These are phyloP conservation scores for Aspergillus luchuensis DNA, from an alignment of 2,329 filamentous ascomycete species.

Conservation along the genomic window DNA sequence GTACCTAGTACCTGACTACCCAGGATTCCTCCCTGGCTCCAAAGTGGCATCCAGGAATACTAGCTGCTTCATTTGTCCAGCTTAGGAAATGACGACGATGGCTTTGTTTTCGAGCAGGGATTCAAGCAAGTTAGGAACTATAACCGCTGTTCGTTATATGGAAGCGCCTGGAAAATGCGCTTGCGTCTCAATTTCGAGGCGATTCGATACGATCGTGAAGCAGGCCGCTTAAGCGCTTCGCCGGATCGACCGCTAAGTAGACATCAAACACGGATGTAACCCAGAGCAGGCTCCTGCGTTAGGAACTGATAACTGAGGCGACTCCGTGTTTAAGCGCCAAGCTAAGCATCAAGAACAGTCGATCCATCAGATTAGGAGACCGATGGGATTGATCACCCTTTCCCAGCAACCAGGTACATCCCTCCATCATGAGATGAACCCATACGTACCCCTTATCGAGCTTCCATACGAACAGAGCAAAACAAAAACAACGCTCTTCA, in stretches of 20 bases:
- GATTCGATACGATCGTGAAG: neutral
- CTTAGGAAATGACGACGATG: slow-evolving; percentile 3
- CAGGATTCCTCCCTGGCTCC: neutral
- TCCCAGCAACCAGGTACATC: neutral
- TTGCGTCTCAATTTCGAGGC: neutral
- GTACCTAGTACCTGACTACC: neutral
- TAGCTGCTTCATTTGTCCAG: neutral
- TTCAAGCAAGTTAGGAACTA: neutral
- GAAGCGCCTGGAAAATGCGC: neutral
- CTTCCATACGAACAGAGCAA: neutral
- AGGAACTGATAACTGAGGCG: neutral
- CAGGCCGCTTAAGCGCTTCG: slow-evolving; percentile 1
- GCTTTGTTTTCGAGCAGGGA: neutral
- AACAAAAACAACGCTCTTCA: neutral
- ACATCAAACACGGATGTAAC: slow-evolving; percentile 1
- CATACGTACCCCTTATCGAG: neutral
- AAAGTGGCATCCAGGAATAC: neutral
- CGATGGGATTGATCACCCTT: neutral
- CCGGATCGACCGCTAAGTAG: slow-evolving; percentile 1
- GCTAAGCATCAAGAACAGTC: slow-evolving; percentile 3
- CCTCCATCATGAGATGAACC: neutral
- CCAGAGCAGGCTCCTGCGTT: slow-evolving; percentile 1
- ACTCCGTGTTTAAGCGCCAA: neutral
- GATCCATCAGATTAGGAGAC: slow-evolving; percentile 1
- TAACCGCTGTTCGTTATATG: neutral